These are phyloP conservation scores for Leishmania tropica DNA, from an alignment of 208 protist species.

Conservation along the genomic window DNA sequence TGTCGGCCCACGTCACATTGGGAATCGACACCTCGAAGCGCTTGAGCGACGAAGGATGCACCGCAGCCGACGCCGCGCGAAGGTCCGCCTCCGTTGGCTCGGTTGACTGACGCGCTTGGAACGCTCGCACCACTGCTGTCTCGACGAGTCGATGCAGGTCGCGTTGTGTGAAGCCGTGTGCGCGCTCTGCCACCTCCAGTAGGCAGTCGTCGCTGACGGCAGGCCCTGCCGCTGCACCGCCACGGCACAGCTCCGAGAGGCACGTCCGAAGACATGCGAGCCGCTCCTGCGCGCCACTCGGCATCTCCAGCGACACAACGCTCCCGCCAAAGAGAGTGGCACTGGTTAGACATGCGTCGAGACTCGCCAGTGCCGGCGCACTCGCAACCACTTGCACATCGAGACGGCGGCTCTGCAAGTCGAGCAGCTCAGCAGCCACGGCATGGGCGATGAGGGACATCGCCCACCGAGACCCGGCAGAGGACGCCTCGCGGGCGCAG, in stretches of 20 bases:
- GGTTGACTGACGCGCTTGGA: conserved; percentile 28
- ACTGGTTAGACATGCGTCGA: conserved; percentile 32
- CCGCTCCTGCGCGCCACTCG: conserved; percentile 27
- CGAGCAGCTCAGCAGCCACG: conserved; percentile 43
- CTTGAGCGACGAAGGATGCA: conserved; percentile 63
- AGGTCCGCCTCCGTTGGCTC: conserved; percentile 32
- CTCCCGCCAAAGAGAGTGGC: conserved; percentile 20
- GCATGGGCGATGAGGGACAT: conserved; percentile 42
- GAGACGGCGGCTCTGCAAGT: conserved; percentile 19
- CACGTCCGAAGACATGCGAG: conserved; percentile 26
- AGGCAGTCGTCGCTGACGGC: conserved; percentile 23
- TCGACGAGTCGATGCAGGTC: conserved; percentile 56
- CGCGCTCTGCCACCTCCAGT: conserved; percentile 31
- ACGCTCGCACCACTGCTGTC: conserved; percentile 37
- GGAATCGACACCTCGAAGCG: conserved; percentile 86
- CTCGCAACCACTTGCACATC: conserved; percentile 44
- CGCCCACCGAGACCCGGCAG: conserved; percentile 43
- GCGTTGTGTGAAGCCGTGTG: conserved; percentile 67
- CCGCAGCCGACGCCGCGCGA: conserved; percentile 24
- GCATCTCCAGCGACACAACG: conserved; percentile 29
- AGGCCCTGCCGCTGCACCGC: conserved; percentile 2
- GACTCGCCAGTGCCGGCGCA: conserved; percentile 30
- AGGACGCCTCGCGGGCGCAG: conserved; percentile 34
- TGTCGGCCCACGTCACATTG: conserved; percentile 92
- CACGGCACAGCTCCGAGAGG: conserved; percentile 9